Conservation (phyloP, 805 yeast species). For the Zygosaccharomyces gambellarensis region DNA sequence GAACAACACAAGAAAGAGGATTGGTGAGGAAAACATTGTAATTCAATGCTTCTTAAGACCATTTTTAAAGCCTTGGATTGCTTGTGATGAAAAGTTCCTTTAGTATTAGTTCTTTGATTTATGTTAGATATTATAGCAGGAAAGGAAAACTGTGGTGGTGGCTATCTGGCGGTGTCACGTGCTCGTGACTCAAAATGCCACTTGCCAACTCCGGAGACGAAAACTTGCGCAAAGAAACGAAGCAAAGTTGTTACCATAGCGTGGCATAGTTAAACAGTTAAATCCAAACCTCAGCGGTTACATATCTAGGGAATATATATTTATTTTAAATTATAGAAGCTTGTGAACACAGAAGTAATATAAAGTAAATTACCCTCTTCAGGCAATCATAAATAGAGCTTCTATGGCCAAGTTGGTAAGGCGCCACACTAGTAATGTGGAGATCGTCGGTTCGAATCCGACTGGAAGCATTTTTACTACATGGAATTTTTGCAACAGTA, state of each 20-base stretch:
- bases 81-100: too few species aligned
- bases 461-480: constrained; percentile 48
- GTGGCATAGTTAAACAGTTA: too few species aligned
- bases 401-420: constrained; percentile 70
- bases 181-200: not conserved
- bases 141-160: constrained; percentile 6
- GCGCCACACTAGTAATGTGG: constrained; percentile 88
- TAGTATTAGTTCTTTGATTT: too few species aligned
- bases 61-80: too few species aligned
- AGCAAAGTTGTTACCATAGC: too few species aligned
- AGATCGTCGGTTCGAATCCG: constrained; percentile 79
- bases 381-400: constrained; percentile 28
- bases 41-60: too few species aligned
- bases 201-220: not conserved
- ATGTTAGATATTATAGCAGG: not conserved
- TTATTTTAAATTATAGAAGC: not conserved
- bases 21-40: too few species aligned
- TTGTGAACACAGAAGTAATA: too few species aligned
- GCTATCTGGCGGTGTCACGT: not conserved
- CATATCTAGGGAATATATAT: too few species aligned
- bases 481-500: constrained; percentile 15
- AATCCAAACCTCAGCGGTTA: too few species aligned
- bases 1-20: too few species aligned
- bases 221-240: not conserved
- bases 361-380: not conserved